A percentile compares a stretch with the other conserved stretches of the same genome.
Conservation (phyloP, 108 stramenopile species). For the Skeletonema potamos region DNA sequence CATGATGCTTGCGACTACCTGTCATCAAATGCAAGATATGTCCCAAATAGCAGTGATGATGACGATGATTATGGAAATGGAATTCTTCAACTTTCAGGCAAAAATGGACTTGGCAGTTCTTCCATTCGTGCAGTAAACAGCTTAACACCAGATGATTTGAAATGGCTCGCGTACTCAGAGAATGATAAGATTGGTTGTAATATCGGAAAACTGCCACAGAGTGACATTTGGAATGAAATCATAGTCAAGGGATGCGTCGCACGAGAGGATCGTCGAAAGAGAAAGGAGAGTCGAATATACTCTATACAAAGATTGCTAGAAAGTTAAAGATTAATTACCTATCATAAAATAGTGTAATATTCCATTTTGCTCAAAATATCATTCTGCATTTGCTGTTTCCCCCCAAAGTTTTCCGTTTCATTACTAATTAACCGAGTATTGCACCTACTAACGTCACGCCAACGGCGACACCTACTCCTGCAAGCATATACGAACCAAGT, state of each 20-base stretch:
- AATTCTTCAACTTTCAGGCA: too few species aligned
- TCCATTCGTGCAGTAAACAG: conserved; percentile 10
- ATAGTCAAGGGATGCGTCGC: conserved; percentile 21
- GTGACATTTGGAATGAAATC: conserved; percentile 18
- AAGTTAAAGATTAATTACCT: too few species aligned
- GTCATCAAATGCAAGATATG: conserved; percentile 30
- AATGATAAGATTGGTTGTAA: not conserved
- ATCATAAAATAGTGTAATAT: too few species aligned
- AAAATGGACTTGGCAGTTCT: too few species aligned
- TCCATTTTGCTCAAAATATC: too few species aligned
- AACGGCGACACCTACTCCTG: conserved; percentile 71
- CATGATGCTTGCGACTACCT: conserved; percentile 38
- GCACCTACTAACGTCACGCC: conserved; percentile 71
- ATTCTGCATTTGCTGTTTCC: too few species aligned
- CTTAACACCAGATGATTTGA: conserved; percentile 20
- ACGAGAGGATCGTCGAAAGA: conserved; percentile 12
- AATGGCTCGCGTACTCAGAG: conserved; percentile 39
- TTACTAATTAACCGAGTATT: conserved; percentile 55
- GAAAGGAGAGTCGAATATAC: conserved; percentile 13
- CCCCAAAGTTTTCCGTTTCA: too few species aligned
- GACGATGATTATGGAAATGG: not conserved
- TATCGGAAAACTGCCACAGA: not conserved
- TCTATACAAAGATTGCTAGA: conserved; percentile 13
- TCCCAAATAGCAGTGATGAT: conserved; percentile 4
- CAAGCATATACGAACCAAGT: conserved; percentile 69